These are phyloP conservation scores for Cardamine occulta DNA, from an alignment of 345 rosid genomes.

Conservation along the genomic window DNA sequence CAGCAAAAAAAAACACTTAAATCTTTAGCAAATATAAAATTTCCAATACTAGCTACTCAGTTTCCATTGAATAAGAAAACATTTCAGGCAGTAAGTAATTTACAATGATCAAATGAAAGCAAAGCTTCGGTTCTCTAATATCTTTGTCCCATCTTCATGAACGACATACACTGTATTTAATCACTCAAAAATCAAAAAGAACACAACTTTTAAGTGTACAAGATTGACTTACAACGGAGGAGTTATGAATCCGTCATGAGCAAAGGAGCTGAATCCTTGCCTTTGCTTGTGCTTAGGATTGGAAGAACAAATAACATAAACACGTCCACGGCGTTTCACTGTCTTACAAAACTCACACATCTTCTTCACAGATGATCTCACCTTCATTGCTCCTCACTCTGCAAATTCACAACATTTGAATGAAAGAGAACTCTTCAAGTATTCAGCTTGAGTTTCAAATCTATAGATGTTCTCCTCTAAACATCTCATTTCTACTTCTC, in stretches of 20 bases:
- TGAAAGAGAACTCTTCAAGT: not conserved
- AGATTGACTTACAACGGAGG: constrained; percentile 47
- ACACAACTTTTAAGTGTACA: not conserved
- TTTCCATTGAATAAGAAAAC: not conserved
- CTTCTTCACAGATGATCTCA: constrained; percentile 93
- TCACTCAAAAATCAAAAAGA: not conserved
- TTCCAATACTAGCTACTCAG: not conserved
- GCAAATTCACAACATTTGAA: not conserved
- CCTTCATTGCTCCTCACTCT: constrained; percentile 69
- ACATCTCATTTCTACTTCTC: constrained; percentile 17
- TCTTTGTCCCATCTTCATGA: not conserved
- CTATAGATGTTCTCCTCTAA: not conserved
- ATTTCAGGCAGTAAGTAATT: not conserved
- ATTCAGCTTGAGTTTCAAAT: constrained; percentile 19
- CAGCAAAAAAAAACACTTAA: not conserved
- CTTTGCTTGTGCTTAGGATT: constrained; percentile 96
- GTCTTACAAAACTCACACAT: constrained; percentile 92
- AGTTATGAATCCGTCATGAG: constrained; percentile 51
- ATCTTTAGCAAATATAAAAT: not conserved
- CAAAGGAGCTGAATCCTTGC: constrained; percentile 65
- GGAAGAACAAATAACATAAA: constrained; percentile 67
- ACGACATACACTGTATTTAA: not conserved
- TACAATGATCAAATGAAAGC: constrained; percentile 1
- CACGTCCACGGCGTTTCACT: constrained; percentile 86
- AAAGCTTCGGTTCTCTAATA: not conserved